Base-by-base conservation (phyloP, 192 early-diverging fungal species). In the Backusella australiensis region DNA sequence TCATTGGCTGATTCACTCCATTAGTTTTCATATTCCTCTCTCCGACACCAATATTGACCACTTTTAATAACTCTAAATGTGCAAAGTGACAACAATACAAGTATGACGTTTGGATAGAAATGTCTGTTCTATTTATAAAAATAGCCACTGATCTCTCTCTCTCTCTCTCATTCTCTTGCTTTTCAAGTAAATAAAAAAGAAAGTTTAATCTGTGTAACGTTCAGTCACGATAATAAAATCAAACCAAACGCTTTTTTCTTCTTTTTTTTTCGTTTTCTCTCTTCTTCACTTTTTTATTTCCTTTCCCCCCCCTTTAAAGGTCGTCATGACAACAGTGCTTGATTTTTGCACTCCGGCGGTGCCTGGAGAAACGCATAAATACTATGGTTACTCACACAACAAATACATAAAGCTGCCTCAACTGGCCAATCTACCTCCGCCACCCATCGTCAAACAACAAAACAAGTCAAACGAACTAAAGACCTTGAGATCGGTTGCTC, bases 261-360 rank as follows among this genome's bases (percentile, higher is more conserved):
- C 65, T 8, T 38, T 38, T 38, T 38, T 11, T 9, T 39, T 39
- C 34, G 1, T 69, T 19, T 38, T 36, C 35, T 29, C 32, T 32
- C 32, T 32, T 32, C 32, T 32, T 32, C 32, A 32, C 32, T 32
- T 32, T 29, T 29, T 38, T 69, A 6, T n/a, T 69, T 4, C 19
- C 41, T 21, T 21, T 29, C 0, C 2, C 41, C n/a, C 35, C 26
- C 36, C 49, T 17, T 71, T 70, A 17, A 68, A 19, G 35, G 4
- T 35, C 26, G 46, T 26, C 21, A 71, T 71, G 70, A 41, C 70
- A 34, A 41, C 70, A 71, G 42, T 74, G 34, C 29, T 81, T 32
- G 84, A 88, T 9, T 89, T 86, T 76, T 86, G 89, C 34, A 79
- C 84, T 56, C 89, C 90, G 8, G 85, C 89, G 6, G 80, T 89